Percentiles rank a stretch among this genome's conserved stretches.
These are phyloP conservation scores for Nicotiana obtusifolia DNA, from an alignment of 257 asterid genomes.

Conservation along the genomic window DNA sequence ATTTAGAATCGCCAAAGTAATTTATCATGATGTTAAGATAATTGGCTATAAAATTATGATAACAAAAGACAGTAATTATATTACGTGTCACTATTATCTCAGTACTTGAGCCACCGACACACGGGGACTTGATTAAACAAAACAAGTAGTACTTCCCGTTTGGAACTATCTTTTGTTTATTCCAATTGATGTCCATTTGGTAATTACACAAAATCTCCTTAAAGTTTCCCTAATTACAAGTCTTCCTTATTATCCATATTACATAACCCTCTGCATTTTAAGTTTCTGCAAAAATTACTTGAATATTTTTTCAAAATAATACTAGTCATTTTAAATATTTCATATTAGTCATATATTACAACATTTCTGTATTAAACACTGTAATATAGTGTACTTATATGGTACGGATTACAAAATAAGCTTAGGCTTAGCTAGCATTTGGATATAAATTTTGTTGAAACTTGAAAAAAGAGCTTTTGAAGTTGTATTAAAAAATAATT, in stretches of 20 bases:
- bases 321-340: background rate
- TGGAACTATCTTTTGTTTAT: background rate
- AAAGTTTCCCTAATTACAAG: background rate
- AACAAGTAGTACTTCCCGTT: background rate
- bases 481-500: too few relatives aligned
- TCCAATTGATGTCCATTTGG: background rate
- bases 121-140: background rate
- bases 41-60: background rate
- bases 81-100: background rate
- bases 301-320: background rate
- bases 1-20: background rate
- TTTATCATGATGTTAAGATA: background rate
- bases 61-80: too few relatives aligned
- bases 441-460: too few relatives aligned
- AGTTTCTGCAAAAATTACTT: background rate
- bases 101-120: conserved; percentile 6
- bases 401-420: background rate
- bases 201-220: background rate
- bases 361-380: background rate
- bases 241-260: background rate
- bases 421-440: too few relatives aligned
- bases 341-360: background rate
- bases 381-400: background rate
- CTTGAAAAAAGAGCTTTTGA: too few relatives aligned
- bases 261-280: background rate